Base-by-base conservation (phyloP, 1,284 basidiomycete species). In the Ustilago hordei region DNA sequence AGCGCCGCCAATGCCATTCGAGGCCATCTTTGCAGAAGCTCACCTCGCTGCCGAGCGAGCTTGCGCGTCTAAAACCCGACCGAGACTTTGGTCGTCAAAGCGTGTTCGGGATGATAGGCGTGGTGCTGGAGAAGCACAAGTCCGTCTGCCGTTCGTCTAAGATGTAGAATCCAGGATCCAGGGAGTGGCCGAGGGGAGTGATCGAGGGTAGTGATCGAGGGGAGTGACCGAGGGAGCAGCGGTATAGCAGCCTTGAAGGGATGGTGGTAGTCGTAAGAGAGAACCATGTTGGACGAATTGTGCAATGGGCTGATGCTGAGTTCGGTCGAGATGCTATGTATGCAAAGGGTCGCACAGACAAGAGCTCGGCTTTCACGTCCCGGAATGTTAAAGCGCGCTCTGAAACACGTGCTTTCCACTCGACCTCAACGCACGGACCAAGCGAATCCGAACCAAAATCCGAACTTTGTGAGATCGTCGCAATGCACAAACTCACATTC, bases 311-410 rank as follows among this genome's bases (percentile, higher is more conserved):
- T 55, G 48, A 50, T 12, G 60, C 50, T 53, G 55, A 62, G 55
- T 43, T 39, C 48, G 19, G 39, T 55, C 39, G 45, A 50, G 45
- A 39, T 55, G 53, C 15, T 31, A 5, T 54, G 28, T 36, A 60
- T 60, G 58, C 48, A 52, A 38, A 38, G 12, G 8, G 36, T 38
- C 12, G 36, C 36, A 17, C 12, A 17, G 17, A 12, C 13, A 23
- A 23, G 15, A 39, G 7, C 47, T 60, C 58, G 58, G 47, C 34
- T 60, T 35, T 50, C 58, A 60, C 47, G 58, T 50, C 58, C 47
- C 58, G 47, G 28, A 32, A 9, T 7, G 8, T n/a, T 17, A 56
- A 11, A 35, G 43, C 39, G 23, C 53, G 34, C 12, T 35, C 17
- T 35, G 53, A 32, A 36, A 34, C 34, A 43, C 28, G 19, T 17